These are phyloP conservation scores for Tolypocladium tropicale DNA, from an alignment of 2,329 filamentous ascomycete species.

Conservation along the genomic window DNA sequence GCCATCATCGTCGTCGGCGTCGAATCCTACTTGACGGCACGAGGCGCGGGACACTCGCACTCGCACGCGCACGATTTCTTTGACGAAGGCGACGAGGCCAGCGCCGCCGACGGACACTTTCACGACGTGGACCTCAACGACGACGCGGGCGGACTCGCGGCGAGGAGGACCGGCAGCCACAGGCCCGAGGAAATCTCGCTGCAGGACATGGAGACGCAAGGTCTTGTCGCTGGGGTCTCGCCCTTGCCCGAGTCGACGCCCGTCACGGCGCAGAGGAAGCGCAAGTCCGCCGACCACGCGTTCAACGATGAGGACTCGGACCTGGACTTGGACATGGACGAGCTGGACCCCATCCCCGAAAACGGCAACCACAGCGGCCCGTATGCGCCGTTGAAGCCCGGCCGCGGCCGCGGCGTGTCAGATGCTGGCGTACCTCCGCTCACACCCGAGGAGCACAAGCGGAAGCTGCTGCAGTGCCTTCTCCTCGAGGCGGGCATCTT, in stretches of 20 bases:
- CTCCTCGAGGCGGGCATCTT: constrained; percentile 75
- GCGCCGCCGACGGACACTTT: constrained; percentile 15
- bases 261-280: constrained; percentile 9
- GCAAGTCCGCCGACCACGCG: constrained; percentile 19
- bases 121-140: constrained; percentile 11
- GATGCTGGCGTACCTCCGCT: constrained; percentile 12
- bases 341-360: constrained; percentile 37
- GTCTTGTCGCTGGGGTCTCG: constrained; percentile 48
- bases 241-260: constrained; percentile 47
- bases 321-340: constrained; percentile 49
- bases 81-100: constrained; percentile 37
- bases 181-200: constrained; percentile 40
- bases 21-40: constrained; percentile 79
- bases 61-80: constrained; percentile 39
- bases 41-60: constrained; percentile 52
- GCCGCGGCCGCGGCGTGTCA: constrained; percentile 1
- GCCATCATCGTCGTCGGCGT: constrained; percentile 75
- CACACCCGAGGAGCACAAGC: constrained; percentile 48
- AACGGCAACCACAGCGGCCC: constrained; percentile 14
- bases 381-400: constrained; percentile 22
- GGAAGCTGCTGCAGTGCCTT: constrained; percentile 65
- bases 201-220: constrained; percentile 40
- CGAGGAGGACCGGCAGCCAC: constrained; percentile 25
- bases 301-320: constrained; percentile 41
- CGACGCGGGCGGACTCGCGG: constrained; percentile 21